Conservation (phyloP, 1,139 yeast genomes). For the Ashbya aceris region DNA sequence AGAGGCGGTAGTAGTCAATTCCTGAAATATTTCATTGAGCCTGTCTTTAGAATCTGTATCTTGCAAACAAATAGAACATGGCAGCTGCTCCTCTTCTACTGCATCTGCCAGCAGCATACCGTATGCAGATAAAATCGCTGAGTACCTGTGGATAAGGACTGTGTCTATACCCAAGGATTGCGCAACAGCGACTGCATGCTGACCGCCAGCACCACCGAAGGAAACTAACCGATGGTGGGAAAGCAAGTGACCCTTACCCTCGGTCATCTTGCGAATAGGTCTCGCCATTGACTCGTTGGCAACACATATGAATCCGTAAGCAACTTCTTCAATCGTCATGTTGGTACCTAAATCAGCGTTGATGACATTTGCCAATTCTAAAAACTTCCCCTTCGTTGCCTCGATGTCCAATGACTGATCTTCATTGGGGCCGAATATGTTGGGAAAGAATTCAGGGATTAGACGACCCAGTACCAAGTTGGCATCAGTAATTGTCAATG, state of each 20-base stretch:
- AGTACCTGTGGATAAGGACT: conserved; percentile 43
- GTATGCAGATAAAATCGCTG: conserved; percentile 47
- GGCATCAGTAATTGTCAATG: conserved; percentile 52
- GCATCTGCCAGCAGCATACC: conserved; percentile 51
- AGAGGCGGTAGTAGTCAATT: conserved; percentile 16
- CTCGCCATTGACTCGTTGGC: conserved; percentile 50
- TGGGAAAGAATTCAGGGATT: conserved; percentile 47
- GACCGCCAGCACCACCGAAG: conserved; percentile 57
- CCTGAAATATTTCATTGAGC: conserved; percentile 30
- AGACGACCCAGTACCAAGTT: conserved; percentile 45
- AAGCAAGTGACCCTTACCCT: conserved; percentile 42
- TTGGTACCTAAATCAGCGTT: conserved; percentile 31
- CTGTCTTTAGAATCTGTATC: conserved; percentile 24
- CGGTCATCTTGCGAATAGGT: conserved; percentile 47
- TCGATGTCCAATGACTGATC: conserved; percentile 41
- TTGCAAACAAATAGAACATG: conserved; percentile 36
- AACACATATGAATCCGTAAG: conserved; percentile 44
- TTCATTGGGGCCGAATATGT: conserved; percentile 51
- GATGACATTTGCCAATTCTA: conserved; percentile 35
- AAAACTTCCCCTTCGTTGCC: conserved; percentile 33
- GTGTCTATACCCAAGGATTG: conserved; percentile 38
- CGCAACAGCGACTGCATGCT: conserved; percentile 47
- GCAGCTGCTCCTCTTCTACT: conserved; percentile 59
- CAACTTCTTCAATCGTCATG: conserved; percentile 40
- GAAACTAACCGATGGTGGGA: conserved; percentile 41